Conservation (phyloP, 2,329 filamentous ascomycete genomes). For the Claviceps spartinae region DNA sequence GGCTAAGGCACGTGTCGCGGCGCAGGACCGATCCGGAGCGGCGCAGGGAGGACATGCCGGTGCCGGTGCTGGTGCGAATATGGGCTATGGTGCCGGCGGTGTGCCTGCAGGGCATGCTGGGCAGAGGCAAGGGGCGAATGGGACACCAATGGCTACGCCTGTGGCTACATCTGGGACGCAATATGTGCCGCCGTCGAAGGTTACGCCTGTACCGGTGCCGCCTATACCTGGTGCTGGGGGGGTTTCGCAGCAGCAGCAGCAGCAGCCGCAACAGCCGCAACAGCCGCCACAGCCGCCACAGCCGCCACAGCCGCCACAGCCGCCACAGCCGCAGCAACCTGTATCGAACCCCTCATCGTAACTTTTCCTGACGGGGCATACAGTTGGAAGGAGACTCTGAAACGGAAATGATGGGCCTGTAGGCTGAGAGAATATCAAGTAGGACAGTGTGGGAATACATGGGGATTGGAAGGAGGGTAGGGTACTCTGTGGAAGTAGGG, state of each 20-base stretch:
- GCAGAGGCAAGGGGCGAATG: conserved; percentile 19
- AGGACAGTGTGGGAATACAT: too few species aligned
- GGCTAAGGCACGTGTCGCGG: conserved; percentile 33
- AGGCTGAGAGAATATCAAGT: too few species aligned
- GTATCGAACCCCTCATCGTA: conserved; percentile 1
- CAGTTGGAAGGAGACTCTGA: background rate
- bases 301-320: conserved; percentile 10
- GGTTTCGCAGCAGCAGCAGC: conserved; percentile 7
- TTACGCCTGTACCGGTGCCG: conserved; percentile 31
- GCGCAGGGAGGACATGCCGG: conserved; percentile 11
- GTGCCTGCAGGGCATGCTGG: conserved; percentile 18
- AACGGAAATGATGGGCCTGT: background rate
- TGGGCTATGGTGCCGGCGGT: conserved; percentile 19
- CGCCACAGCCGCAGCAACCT: conserved; percentile 7
- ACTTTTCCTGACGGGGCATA: background rate
- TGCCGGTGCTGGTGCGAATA: background rate
- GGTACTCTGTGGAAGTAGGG: too few species aligned
- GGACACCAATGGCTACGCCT: conserved; percentile 14
- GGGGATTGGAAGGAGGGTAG: too few species aligned
- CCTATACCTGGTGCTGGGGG: conserved; percentile 26
- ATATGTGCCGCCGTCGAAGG: conserved; percentile 24
- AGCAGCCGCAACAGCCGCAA: conserved; percentile 9
- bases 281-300: conserved; percentile 12
- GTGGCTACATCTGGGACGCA: conserved; percentile 15
- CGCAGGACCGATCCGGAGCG: conserved; percentile 28